phyloP scores from a whole-genome alignment of 345 rosid species.

The Salix dunnii region DNA sequence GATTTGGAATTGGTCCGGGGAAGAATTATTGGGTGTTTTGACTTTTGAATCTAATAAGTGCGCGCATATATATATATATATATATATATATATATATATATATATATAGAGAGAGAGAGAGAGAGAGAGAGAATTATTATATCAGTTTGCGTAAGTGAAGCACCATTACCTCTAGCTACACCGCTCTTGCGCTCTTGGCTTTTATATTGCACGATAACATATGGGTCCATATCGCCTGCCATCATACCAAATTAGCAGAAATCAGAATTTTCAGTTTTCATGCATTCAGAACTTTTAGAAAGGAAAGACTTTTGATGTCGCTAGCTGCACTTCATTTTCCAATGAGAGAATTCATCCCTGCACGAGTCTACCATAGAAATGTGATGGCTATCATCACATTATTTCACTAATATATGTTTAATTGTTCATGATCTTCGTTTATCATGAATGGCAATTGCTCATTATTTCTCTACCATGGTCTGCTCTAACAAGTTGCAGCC shows the following conservation, averaged over 20 bases:
- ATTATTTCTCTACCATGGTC: neutral
- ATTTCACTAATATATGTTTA: neutral
- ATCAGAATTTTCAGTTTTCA: neutral
- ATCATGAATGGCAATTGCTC: neutral
- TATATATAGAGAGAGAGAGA: too few relatives aligned
- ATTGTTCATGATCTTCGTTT: neutral
- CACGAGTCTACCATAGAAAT: neutral
- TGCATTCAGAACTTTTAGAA: neutral
- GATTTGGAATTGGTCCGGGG: neutral
- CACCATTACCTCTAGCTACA: conserved; percentile 55
- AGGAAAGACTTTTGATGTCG: neutral
- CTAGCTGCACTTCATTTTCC: neutral
- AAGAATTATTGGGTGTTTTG: neutral
- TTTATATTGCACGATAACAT: conserved; percentile 66
- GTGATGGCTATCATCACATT: neutral
- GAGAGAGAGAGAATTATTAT: neutral
- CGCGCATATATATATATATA: neutral
- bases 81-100: too few relatives aligned
- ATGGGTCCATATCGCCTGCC: conserved; percentile 70
- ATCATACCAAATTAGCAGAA: neutral
- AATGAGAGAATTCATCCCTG: neutral
- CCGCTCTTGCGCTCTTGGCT: conserved; percentile 64
- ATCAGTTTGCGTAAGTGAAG: neutral
- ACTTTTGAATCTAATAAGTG: neutral
- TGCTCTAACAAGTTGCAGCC: neutral